Base-by-base conservation (phyloP, 495 filamentous ascomycete species). In the Margaritispora aquatica region DNA sequence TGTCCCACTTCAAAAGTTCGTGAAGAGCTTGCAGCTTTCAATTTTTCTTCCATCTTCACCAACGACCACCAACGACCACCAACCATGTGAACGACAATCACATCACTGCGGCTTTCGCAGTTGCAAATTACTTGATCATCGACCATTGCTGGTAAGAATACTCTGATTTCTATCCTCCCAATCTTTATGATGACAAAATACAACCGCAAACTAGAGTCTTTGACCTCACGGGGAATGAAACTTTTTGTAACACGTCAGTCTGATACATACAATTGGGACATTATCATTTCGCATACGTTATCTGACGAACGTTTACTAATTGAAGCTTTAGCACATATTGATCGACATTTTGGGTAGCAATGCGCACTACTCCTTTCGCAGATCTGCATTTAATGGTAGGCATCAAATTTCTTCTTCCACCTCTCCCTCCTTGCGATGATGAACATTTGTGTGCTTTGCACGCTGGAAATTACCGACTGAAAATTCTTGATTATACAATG, bases 171-270 rank as follows among this genome's bases (percentile, higher is more conserved):
- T 36, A n/a, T 54, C 36, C 51, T n/a, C 49, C 29, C 57, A 55
- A 49, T 54, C 44, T 54, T 57, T 54, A 64, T 54, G 38, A 54
- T 83, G 80, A 83, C 82, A 59, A 62, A 50, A 70, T 80, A 84
- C 82, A 91, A 93, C 91, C 87, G 84, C 89, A 92, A 97, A 97
- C 93, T 97, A 97, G 93, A 97, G 93, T 97, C 93, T 97, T 97
- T 97, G 93, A 97, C 88, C 89, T 80, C 71, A 78, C 50, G 55
- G 78, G 88, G 87, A 84, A 90, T 96, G 94, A 93, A 96, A 93
- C 87, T 88, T 73, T 44, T 84, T 87, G 90, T 89, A 86, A 86
- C 87, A 97, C 93, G 93, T 97, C 93, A 97, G 93, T 91, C 93
- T 97, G 93, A 97, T 81, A 69, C n/a, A n/a, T 60, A 24, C 3